Evolutionary conservation across 2,329 filamentous ascomycete species (phyloP), one percentile per base, ranked within the genome.

Genomic region (Neopestalotiopsis sp.): DNA sequence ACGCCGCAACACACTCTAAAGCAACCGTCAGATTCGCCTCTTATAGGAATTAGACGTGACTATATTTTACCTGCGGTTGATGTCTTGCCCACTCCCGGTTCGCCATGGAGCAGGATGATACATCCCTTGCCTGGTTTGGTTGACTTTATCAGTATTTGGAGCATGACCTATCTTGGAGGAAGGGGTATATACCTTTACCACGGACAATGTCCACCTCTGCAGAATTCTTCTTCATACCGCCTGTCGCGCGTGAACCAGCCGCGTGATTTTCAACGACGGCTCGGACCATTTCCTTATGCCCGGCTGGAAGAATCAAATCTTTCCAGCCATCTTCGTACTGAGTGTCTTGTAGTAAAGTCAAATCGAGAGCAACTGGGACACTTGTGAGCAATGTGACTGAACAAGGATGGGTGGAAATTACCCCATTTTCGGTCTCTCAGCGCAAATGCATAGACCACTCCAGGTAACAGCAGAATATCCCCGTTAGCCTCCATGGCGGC

Each of bases 101-200:
- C 75, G 1, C 79, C 79, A 14, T 79, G 77, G 0, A 81, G 69
- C 0, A 80, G 71, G 1, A 81, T 74, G 1, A 80, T 76, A 0
- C 79, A 72, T 0, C 79, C 78, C 40, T 80, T 80, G 2, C 76
- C 73, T 76, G 34, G 42, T 63, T 63, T 63, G 24, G 32, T 71
- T 61, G 2, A 71, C 40, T 14, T 70, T 38, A 5, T 42, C 5
- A 42, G 32, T 71, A 2, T 38, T 5, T 10, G 17, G 13, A 30
- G 65, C 5, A 70, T 70, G n/a, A n/a, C n/a, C n/a, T n/a, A n/a
- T n/a, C n/a, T n/a, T n/a, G n/a, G n/a, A n/a, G n/a, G n/a, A n/a
- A n/a, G n/a, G n/a, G n/a, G n/a, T n/a, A n/a, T n/a, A n/a, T n/a
- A n/a, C 76, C 76, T 70, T 78, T 79, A 10, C 77, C 76, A 17